These are phyloP conservation scores for Paecilomyces dactylethromorphus DNA, from an alignment of 2,329 filamentous ascomycete species.

Conservation along the genomic window DNA sequence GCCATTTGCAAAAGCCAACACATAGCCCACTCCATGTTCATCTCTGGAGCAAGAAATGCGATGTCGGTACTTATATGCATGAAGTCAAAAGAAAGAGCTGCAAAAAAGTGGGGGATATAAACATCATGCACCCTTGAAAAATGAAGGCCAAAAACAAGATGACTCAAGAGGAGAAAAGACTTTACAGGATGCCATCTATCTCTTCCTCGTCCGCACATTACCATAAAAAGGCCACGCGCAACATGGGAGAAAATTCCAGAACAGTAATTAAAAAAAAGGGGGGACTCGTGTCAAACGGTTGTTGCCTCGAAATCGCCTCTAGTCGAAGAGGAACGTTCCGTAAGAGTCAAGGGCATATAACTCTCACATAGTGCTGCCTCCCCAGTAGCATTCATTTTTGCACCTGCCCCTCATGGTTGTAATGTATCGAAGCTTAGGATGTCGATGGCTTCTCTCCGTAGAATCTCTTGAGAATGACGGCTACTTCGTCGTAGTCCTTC, in stretches of 20 bases:
- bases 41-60: background rate
- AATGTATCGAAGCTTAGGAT: background rate
- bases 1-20: background rate
- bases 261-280: background rate
- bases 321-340: background rate
- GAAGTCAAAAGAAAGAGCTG: background rate
- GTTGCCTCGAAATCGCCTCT: background rate
- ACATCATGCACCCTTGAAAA: background rate
- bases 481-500: constrained; percentile 67
- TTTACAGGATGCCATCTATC: background rate
- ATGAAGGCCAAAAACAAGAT: background rate
- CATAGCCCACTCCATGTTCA: background rate
- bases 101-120: background rate
- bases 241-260: background rate
- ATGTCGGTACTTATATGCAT: background rate
- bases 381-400: background rate
- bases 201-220: background rate
- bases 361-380: background rate
- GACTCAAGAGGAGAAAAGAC: background rate
- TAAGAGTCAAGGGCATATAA: background rate
- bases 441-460: constrained; percentile 47
- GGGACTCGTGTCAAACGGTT: background rate
- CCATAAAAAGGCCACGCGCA: background rate
- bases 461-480: constrained; percentile 63
- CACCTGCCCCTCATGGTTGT: background rate